phyloP scores from a whole-genome alignment of 345 rosid genomes.

The Citrus cavaleriei region DNA sequence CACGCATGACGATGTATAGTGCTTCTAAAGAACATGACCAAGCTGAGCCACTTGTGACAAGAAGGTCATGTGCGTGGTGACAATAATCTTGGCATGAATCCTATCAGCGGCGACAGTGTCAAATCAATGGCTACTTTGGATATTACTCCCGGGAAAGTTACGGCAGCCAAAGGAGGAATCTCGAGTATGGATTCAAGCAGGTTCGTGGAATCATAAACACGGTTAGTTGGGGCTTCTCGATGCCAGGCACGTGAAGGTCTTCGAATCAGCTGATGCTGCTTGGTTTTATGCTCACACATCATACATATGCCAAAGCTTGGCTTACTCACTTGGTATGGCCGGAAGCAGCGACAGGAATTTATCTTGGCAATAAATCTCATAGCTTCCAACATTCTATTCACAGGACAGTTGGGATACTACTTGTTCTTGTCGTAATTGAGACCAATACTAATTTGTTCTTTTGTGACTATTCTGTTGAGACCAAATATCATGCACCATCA shows the following conservation, averaged over 20 bases:
- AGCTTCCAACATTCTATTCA: not conserved
- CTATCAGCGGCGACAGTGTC: not conserved
- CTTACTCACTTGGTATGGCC: constrained; percentile 22
- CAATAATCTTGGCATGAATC: not conserved
- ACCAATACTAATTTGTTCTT: no score
- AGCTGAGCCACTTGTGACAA: constrained; percentile 22
- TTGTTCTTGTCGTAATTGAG: constrained; percentile 20
- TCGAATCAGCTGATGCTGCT: not conserved
- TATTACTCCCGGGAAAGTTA: constrained; percentile 7
- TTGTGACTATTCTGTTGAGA: constrained; percentile 18
- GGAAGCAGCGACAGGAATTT: constrained; percentile 20
- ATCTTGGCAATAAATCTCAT: no score
- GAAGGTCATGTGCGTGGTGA: constrained; percentile 18
- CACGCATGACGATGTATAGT: constrained; percentile 4
- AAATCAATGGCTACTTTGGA: constrained; percentile 17
- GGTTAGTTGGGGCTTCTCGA: not conserved
- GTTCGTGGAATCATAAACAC: no score
- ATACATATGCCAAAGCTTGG: constrained; percentile 15
- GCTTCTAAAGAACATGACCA: constrained; percentile 7
- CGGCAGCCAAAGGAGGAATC: no score
- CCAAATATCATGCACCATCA: constrained; percentile 17
- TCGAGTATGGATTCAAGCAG: no score
- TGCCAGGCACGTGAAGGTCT: not conserved
- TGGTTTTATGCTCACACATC: constrained; percentile 35
- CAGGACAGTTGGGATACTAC: constrained; percentile 24